Base-by-base conservation (phyloP, 2,329 filamentous ascomycete genomes). In the Aspergillus nomiae region DNA sequence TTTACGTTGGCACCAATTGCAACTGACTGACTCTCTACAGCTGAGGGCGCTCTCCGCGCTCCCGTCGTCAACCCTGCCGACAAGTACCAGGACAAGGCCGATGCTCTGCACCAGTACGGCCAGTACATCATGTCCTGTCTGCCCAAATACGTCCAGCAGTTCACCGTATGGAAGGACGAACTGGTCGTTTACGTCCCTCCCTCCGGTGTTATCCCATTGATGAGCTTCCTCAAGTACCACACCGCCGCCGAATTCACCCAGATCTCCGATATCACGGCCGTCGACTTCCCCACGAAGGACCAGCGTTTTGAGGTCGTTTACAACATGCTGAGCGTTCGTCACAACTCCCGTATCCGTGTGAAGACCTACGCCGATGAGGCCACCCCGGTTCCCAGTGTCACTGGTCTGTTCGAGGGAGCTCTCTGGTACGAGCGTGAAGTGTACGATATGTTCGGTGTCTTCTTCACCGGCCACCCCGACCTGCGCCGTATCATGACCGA, bases 141-240 rank as follows among this genome's bases (percentile, higher is more conserved):
- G 75, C 96, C 95, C 73, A 98, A 97, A 85, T 97, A 97, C 82
- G 88, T 99, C 73, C 96, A 99, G 84, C 95, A 99, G 83, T 98
- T 98, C 84, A 96, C 94, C 14, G 94, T 99, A 61, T 99, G 95
- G 95, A 99, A 99, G 84, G 95, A 99, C 77, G 95, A 99, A 82
- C 88, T 99, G 77, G 93, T 91, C 72, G 92, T 97, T 78, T 94
- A 96, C 81, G 95, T 98, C 75, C 85, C 92, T 55, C 95, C 95
- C 1, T 83, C 91, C 43, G 95, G 92, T 70, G 89, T 98, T 71
- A 87, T 97, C 70, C 95, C 95, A 45, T 91, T 96, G 73, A 94
- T 99, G 80, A 88, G 87, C 65, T 99, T 99, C 84, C 86, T 99
- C 73, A 98, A 98, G 83, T 91, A 97, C 84, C 96, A 99, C 85